Conservation (phyloP, 2,329 filamentous ascomycete species). For the Domatiomyces catenatus region DNA sequence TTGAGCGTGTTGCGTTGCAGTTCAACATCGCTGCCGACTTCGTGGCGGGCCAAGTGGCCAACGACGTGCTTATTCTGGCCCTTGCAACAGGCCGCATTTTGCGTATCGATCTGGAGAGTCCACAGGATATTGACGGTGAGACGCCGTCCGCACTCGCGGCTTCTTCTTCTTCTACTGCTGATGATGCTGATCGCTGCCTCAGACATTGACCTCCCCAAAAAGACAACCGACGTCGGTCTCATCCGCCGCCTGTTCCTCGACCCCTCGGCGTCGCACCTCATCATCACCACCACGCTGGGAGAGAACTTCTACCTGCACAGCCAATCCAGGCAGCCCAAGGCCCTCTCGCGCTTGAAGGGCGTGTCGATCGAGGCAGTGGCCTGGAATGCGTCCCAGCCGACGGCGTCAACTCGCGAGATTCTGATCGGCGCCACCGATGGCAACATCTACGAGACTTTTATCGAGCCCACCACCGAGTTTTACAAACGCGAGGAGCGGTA, state of each 20-base stretch:
- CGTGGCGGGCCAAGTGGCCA: constrained; percentile 88
- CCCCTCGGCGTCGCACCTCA: constrained; percentile 83
- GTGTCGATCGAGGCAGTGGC: constrained; percentile 79
- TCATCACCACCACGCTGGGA: constrained; percentile 77
- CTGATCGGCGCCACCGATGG: constrained; percentile 83
- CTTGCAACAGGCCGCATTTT: constrained; percentile 84
- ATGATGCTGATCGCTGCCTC: constrained; percentile 3
- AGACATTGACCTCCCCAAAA: constrained; percentile 97
- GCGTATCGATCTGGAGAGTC: constrained; percentile 82
- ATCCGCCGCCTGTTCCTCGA: constrained; percentile 96
- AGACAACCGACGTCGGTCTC: constrained; percentile 74
- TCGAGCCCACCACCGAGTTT: constrained; percentile 88
- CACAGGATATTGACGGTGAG: constrained; percentile 82
- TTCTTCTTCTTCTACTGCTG: neutral
- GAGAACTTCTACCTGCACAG: constrained; percentile 98
- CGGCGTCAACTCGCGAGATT: constrained; percentile 87
- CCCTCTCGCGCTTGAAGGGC: constrained; percentile 66
- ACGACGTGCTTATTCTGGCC: constrained; percentile 88
- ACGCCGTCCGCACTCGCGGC: neutral
- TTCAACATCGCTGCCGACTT: constrained; percentile 93
- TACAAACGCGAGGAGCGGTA: constrained; percentile 92
- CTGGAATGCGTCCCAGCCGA: constrained; percentile 88
- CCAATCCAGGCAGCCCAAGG: constrained; percentile 75
- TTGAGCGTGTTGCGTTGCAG: constrained; percentile 81
- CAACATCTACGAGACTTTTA: constrained; percentile 85